Percentiles rank a stretch among this genome's conserved stretches.
Conservation (phyloP, 306 rosid genomes). For the Castanea crenata region DNA sequence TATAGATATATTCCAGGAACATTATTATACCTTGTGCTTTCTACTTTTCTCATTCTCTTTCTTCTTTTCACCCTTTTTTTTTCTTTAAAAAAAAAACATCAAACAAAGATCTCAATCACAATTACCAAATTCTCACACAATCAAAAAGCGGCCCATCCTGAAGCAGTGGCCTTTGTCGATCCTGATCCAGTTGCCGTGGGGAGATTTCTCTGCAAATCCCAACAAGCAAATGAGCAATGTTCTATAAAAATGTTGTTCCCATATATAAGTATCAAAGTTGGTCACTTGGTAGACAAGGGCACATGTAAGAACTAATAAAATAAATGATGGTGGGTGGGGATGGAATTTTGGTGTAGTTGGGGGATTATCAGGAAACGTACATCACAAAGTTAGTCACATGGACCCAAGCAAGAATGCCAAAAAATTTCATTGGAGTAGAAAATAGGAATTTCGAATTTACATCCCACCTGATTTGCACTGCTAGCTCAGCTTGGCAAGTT, state of each 20-base stretch:
- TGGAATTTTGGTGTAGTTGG: neutral
- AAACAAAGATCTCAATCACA: conserved; percentile 41
- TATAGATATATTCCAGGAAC: conserved; percentile 36
- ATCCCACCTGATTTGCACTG: neutral
- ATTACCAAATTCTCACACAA: conserved; percentile 44
- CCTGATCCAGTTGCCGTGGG: conserved; percentile 66
- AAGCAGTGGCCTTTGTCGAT: conserved; percentile 56
- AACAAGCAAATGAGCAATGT: neutral
- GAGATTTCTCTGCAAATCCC: conserved; percentile 66
- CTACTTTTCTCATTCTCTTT: conserved; percentile 35
- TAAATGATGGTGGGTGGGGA: rapidly evolving
- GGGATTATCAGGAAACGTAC: neutral
- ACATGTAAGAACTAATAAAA: neutral
- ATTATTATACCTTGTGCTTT: conserved; percentile 35
- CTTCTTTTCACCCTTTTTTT: conserved; percentile 12
- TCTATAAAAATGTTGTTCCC: neutral
- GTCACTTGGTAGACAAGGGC: neutral
- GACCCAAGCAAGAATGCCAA: neutral
- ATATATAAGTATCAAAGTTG: neutral
- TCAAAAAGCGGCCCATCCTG: conserved; percentile 99
- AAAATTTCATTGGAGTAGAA: neutral
- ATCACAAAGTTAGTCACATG: neutral
- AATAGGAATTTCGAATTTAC: neutral
- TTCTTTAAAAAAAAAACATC: conserved; percentile 29
- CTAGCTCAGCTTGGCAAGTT: neutral